phyloP scores from a whole-genome alignment of 2,329 filamentous ascomycete genomes.

The Mycosphaerella sp. region DNA sequence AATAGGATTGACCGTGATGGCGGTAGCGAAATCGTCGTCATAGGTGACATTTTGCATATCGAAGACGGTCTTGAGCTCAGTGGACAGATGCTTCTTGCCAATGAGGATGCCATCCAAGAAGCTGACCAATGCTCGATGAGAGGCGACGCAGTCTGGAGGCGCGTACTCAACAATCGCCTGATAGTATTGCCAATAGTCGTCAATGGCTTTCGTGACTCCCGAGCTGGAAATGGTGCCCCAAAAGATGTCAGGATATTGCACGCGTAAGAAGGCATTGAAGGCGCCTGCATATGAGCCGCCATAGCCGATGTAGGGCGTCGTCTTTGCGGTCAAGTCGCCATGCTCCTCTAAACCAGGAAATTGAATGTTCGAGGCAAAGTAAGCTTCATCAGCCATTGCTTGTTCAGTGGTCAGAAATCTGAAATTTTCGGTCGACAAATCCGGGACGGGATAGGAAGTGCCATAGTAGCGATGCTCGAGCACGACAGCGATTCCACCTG shows the following conservation, averaged over 20 bases:
- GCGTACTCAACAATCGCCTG: constrained; percentile 52
- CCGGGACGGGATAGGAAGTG: constrained; percentile 59
- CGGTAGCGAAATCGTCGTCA: constrained; percentile 49
- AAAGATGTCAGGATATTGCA: constrained; percentile 70
- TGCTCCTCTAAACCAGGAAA: constrained; percentile 62
- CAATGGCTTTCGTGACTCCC: constrained; percentile 67
- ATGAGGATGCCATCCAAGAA: constrained; percentile 55
- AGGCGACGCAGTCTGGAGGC: constrained; percentile 56
- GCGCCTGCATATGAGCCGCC: constrained; percentile 80
- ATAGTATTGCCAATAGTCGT: constrained; percentile 62
- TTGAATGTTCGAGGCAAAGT: constrained; percentile 66
- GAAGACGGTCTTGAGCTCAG: constrained; percentile 49
- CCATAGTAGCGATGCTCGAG: constrained; percentile 88
- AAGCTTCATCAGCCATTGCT: constrained; percentile 71
- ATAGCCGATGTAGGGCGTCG: constrained; percentile 68
- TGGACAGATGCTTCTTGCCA: constrained; percentile 37
- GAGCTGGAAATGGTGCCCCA: constrained; percentile 75
- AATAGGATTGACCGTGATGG: constrained; percentile 25
- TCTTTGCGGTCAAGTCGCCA: constrained; percentile 57
- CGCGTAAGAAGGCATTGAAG: constrained; percentile 68
- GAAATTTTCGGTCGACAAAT: constrained; percentile 63
- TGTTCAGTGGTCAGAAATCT: constrained; percentile 81
- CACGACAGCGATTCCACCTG: constrained; percentile 68
- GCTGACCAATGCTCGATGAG: constrained; percentile 55
- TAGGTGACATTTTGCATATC: constrained; percentile 45